Percentiles rank a stretch among this genome's conserved stretches.
Evolutionary conservation across 345 rosid species (phyloP).

Genomic region (Eucalyptus cloeziana): DNA sequence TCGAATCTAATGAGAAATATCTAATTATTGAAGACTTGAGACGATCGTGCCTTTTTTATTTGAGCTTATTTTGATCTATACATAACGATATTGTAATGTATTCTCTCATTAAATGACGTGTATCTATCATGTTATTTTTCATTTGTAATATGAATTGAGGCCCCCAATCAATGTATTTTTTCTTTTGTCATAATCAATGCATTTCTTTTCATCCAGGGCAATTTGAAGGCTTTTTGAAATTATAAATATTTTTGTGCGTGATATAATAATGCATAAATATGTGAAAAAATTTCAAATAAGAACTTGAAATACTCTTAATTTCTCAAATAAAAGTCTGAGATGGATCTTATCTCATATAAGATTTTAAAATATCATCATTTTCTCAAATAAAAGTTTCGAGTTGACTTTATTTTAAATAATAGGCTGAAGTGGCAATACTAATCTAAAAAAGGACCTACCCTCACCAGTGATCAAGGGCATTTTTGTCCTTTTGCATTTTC

Average conservation of each 20-base stretch:
- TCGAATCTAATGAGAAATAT: not conserved
- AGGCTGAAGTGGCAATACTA: fast-evolving
- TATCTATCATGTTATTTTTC: not conserved
- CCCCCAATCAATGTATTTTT: not conserved
- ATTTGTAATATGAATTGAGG: not conserved
- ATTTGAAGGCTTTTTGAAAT: not conserved
- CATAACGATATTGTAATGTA: not conserved
- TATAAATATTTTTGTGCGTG: not conserved
- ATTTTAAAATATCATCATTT: fast-evolving
- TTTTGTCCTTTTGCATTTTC: not conserved
- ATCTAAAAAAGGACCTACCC: not conserved
- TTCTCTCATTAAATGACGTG: not conserved
- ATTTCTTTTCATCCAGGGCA: too few species aligned
- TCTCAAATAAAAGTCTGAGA: too few species aligned
- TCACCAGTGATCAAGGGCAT: fast-evolving
- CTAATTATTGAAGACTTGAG: not conserved
- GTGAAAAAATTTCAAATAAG: not conserved
- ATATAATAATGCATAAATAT: not conserved
- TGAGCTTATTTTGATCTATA: not conserved
- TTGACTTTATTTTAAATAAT: too few species aligned
- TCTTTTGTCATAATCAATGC: not conserved
- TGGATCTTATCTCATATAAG: fast-evolving
- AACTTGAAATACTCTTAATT: too few species aligned
- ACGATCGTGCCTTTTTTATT: not conserved
- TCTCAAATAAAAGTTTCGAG: fast-evolving